Evolutionary conservation across 495 filamentous ascomycete species (phyloP).

Genomic region (Podospora didyma): DNA sequence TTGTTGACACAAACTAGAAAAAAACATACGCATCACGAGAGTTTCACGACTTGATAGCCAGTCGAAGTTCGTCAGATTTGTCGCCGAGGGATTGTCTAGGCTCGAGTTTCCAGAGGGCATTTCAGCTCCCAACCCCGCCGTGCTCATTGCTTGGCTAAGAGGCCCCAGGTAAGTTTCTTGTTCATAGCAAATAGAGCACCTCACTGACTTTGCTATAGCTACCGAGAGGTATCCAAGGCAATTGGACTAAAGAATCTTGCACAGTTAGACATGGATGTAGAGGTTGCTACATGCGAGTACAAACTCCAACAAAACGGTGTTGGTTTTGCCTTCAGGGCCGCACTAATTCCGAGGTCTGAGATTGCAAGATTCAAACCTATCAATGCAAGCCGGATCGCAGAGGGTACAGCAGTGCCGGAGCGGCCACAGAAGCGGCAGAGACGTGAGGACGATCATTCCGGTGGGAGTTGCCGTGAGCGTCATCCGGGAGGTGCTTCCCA

Average conservation of each 20-base stretch:
- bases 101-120: not conserved
- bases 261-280: not conserved
- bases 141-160: not conserved
- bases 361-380: not conserved
- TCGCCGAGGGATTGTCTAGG: not conserved
- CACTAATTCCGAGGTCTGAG: not conserved
- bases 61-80: not conserved
- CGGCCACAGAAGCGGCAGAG: too few relatives aligned
- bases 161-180: not conserved
- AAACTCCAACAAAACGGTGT: not conserved
- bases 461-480: too few relatives aligned
- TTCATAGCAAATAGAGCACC: not conserved
- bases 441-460: too few relatives aligned
- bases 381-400: too few relatives aligned
- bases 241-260: not conserved
- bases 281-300: not conserved
- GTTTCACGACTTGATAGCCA: not conserved
- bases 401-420: too few relatives aligned
- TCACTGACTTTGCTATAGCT: not conserved
- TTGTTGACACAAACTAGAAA: not conserved
- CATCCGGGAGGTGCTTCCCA: too few relatives aligned
- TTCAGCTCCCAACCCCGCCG: not conserved
- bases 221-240: not conserved
- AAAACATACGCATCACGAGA: not conserved
- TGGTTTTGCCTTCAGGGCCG: not conserved